These are phyloP conservation scores for Achaetomiella virescens DNA, from an alignment of 495 filamentous ascomycete genomes.

Conservation along the genomic window DNA sequence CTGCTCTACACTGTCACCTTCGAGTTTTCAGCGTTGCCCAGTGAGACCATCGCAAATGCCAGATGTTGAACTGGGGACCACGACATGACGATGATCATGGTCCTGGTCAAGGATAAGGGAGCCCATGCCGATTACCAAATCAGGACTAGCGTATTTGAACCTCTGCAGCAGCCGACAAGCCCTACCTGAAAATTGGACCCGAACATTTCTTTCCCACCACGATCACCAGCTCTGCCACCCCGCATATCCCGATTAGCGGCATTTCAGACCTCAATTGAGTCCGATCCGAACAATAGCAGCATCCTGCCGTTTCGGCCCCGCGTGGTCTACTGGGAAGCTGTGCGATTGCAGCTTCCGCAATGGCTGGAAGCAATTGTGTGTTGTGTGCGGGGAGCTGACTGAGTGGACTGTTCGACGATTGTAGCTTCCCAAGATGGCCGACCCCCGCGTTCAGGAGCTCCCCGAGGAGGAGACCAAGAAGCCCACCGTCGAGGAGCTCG, in stretches of 20 bases:
- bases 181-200: conserved; percentile 29
- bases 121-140: conserved; percentile 14
- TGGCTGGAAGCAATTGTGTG: conserved; percentile 4
- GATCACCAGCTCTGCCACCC: conserved; percentile 20
- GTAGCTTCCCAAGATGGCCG: conserved; percentile 62
- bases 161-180: conserved; percentile 19
- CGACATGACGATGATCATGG: no score
- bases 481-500: conserved; percentile 70
- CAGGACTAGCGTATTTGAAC: conserved; percentile 14
- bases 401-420: neutral
- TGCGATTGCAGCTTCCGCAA: conserved; percentile 3
- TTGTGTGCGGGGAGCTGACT: conserved; percentile 27
- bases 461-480: conserved; percentile 84
- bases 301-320: neutral
- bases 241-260: conserved; percentile 27
- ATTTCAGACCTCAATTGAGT: conserved; percentile 30
- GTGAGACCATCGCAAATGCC: neutral
- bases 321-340: neutral
- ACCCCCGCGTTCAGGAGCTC: conserved; percentile 95
- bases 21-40: neutral
- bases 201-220: conserved; percentile 31
- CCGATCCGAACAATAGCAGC: neutral
- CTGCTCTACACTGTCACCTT: neutral
- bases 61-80: neutral
- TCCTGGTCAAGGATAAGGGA: neutral